phyloP scores from a whole-genome alignment of 306 rosid genomes.

The Oxytropis ochrocephala region DNA sequence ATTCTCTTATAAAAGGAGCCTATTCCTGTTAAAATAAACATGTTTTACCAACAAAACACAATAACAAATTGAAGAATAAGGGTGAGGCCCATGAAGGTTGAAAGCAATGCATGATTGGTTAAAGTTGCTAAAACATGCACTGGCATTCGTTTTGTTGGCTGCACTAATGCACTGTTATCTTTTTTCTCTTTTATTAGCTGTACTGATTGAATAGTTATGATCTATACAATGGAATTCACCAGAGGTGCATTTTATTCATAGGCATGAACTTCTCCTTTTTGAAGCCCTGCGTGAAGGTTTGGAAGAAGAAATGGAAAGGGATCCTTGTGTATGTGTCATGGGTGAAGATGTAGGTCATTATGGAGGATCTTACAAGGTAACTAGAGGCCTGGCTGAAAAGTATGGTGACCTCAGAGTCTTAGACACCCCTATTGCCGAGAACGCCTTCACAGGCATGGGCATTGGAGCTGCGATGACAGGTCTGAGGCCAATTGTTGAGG shows the following conservation, averaged over 20 bases:
- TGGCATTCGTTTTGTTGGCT: not conserved
- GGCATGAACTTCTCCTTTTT: slow-evolving; percentile 87
- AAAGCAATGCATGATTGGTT: not conserved
- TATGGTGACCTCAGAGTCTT: slow-evolving; percentile 92
- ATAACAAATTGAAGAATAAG: not conserved
- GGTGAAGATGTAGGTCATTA: slow-evolving; percentile 98
- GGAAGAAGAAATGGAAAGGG: slow-evolving; percentile 98
- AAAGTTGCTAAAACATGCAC: not conserved
- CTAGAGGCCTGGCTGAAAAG: slow-evolving; percentile 74
- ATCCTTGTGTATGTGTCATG: slow-evolving; percentile 73
- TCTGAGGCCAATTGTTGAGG: slow-evolving; percentile 87
- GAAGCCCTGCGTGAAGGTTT: slow-evolving; percentile 93
- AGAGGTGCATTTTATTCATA: slow-evolving; percentile 23
- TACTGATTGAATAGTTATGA: slow-evolving; percentile 8
- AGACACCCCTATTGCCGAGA: slow-evolving; percentile 97
- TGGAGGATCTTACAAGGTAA: slow-evolving; percentile 96
- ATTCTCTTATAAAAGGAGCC: too few relatives aligned
- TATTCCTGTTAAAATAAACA: too few relatives aligned
- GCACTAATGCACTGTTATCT: too few relatives aligned
- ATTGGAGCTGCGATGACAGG: slow-evolving; percentile 99
- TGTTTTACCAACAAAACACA: not conserved
- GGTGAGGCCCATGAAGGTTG: not conserved
- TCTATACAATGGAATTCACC: not conserved
- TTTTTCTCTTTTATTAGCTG: not conserved
- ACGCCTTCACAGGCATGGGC: slow-evolving; percentile 94